Evolutionary conservation across 1,284 basidiomycete genomes (phyloP).

Genomic region (Thecaphora frezii): DNA sequence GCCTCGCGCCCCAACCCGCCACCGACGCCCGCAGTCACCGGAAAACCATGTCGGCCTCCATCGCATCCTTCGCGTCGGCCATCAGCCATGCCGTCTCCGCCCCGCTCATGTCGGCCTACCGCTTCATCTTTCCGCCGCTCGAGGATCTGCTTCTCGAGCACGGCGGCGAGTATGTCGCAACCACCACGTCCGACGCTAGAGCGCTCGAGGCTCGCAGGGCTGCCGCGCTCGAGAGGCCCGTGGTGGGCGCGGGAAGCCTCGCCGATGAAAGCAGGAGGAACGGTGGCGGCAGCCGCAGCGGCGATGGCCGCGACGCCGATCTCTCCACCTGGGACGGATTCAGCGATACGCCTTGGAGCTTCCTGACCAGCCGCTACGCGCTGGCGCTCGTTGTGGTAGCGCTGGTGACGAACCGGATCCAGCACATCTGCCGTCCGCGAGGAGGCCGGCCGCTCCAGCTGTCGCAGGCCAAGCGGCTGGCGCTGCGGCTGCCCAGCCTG

Average conservation of each 20-base stretch:
- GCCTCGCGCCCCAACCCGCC: too few species aligned
- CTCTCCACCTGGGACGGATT: constrained; percentile 34
- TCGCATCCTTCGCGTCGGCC: neutral
- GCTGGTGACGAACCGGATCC: constrained; percentile 48
- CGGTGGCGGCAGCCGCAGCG: constrained; percentile 1
- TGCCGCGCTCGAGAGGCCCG: constrained; percentile 3
- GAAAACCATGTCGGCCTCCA: neutral
- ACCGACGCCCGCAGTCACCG: too few species aligned
- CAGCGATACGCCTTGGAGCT: constrained; percentile 41
- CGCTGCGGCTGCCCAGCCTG: constrained; percentile 43
- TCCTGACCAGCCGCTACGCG: constrained; percentile 46
- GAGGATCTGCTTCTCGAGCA: constrained; percentile 8
- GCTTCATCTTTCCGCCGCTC: constrained; percentile 33
- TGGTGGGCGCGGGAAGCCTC: neutral
- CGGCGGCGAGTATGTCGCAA: neutral
- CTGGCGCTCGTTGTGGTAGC: constrained; percentile 40
- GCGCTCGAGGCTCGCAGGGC: constrained; percentile 6
- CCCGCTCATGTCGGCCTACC: constrained; percentile 19
- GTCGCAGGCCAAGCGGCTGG: constrained; percentile 18
- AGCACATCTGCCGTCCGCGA: constrained; percentile 51
- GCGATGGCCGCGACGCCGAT: constrained; percentile 11
- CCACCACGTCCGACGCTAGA: constrained; percentile 4
- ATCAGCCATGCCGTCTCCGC: neutral
- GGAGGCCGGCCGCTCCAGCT: constrained; percentile 30
- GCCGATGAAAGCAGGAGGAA: neutral